These are phyloP conservation scores for Ustilago sp. DNA, from an alignment of 1,284 basidiomycete genomes.

Conservation along the genomic window DNA sequence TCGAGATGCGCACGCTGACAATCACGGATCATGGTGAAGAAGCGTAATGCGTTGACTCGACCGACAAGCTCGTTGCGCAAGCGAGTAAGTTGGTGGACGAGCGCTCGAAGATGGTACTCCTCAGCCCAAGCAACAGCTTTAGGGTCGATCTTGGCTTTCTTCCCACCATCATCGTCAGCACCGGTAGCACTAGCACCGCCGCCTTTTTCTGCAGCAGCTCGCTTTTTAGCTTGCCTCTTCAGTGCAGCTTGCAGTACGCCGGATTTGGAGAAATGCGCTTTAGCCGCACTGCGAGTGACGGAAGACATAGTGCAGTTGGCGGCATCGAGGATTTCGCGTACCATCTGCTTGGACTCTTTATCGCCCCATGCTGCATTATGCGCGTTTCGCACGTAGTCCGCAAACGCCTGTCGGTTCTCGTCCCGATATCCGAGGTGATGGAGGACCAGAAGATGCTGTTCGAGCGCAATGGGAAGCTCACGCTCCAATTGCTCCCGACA, in stretches of 20 bases:
- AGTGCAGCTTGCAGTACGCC: slow-evolving; percentile 46
- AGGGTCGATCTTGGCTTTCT: slow-evolving; percentile 31
- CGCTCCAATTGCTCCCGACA: slow-evolving; percentile 81
- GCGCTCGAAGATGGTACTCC: slow-evolving; percentile 48
- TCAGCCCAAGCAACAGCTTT: slow-evolving; percentile 52
- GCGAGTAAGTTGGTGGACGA: slow-evolving; percentile 54
- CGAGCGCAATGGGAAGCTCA: slow-evolving; percentile 76
- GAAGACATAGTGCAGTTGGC: slow-evolving; percentile 61
- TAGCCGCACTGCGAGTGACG: slow-evolving; percentile 30
- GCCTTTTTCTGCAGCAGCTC: slow-evolving; percentile 34
- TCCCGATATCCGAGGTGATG: slow-evolving; percentile 76
- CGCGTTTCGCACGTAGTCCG: slow-evolving; percentile 78
- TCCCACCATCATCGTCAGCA: slow-evolving; percentile 36
- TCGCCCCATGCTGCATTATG: slow-evolving; percentile 75
- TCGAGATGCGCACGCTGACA: slow-evolving; percentile 53
- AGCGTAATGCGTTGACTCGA: slow-evolving; percentile 55
- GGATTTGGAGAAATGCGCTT: slow-evolving; percentile 21
- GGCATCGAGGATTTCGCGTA: slow-evolving; percentile 76
- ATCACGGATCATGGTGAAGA: slow-evolving; percentile 56
- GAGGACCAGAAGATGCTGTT: slow-evolving; percentile 73
- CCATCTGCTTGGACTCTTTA: slow-evolving; percentile 77
- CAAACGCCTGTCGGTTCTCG: slow-evolving; percentile 80
- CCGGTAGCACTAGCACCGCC: slow-evolving; percentile 15
- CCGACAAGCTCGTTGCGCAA: slow-evolving; percentile 57
- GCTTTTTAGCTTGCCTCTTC: slow-evolving; percentile 44